Evolutionary conservation across 2,329 filamentous ascomycete species (phyloP), one percentile per base, ranked within the genome.

Genomic region (Xylaria sp.): DNA sequence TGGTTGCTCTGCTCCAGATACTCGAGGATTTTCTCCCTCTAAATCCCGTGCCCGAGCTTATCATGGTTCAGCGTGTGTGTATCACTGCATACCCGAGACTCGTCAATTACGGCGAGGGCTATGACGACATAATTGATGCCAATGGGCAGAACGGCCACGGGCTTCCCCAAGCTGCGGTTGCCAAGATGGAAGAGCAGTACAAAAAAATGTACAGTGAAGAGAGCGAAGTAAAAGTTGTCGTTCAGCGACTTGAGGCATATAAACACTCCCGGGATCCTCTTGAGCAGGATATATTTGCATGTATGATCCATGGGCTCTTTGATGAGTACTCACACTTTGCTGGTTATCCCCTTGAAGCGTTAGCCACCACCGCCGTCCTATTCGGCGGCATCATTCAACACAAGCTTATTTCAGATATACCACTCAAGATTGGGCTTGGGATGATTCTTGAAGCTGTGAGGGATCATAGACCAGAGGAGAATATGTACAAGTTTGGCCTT

Each of bases 401-500:
- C 82, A 94, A 94, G 76, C 87, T 99, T 7, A 92, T 99, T 60
- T 94, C 94, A 6, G 92, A 94, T 51, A 88, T 99, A 20, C 94
- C 96, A 3, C 88, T 98, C 41, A 94, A 97, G 78, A 94, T 97
- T 66, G 96, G 93, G n/a, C 85, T 98, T 18, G 94, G 93, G 18
- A 98, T 99, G 94, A 97, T 99, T 72, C 85, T 98, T n/a, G 94
- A 99, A 80, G 94, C 96, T 13, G 94, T 99, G 28, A 88, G 93
- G 72, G 94, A 97, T 72, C 93, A 96, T 76, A 84, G 87, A 39
- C 89, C 92, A 0, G 92, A 97, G 39, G 90, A 94, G 69, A 90
- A 93, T 0, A 98, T 99, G 96, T 98, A 96, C 84, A 97, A 98
- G 76, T 99, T 99, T 78, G 96, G 97, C 12, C 87, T 99, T 13